phyloP scores from a whole-genome alignment of 73 alveolate species.

The Tetrahymena thermophila region DNA sequence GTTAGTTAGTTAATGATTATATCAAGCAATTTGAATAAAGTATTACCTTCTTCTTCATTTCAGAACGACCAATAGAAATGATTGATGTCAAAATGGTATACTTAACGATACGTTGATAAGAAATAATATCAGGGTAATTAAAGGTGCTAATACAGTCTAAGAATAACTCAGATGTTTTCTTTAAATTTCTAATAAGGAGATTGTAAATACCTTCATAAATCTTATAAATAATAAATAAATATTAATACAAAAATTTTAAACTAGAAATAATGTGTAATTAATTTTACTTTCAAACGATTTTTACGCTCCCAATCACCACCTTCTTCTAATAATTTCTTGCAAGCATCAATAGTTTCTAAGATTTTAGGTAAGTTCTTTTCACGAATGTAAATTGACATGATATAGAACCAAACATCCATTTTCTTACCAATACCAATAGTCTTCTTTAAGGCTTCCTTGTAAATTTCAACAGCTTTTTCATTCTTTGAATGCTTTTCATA shows the following conservation, averaged over 20 bases:
- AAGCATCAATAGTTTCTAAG: constrained; percentile 49
- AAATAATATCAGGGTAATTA: constrained; percentile 78
- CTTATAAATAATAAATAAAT: background rate
- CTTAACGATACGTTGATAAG: constrained; percentile 76
- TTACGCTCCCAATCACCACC: constrained; percentile 96
- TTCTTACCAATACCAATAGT: constrained; percentile 66
- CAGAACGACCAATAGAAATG: constrained; percentile 72
- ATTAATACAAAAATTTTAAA: background rate
- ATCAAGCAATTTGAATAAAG: background rate
- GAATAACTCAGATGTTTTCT: constrained; percentile 76
- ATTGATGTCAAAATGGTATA: constrained; percentile 79
- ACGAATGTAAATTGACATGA: constrained; percentile 55
- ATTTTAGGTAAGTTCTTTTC: constrained; percentile 43
- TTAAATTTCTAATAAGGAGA: constrained; percentile 67
- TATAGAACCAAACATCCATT: constrained; percentile 67
- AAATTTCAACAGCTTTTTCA: constrained; percentile 59
- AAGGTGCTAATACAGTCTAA: constrained; percentile 83
- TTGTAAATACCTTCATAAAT: constrained; percentile 83
- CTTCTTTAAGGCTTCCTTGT: constrained; percentile 50
- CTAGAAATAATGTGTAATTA: background rate
- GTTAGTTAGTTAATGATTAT: too few species aligned
- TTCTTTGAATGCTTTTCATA: constrained; percentile 48
- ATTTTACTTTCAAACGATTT: constrained; percentile 69
- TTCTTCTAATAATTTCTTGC: constrained; percentile 54
- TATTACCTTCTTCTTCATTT: constrained; percentile 59